Conservation (phyloP, 2,329 filamentous ascomycete species). For the Trichothecium roseum region DNA sequence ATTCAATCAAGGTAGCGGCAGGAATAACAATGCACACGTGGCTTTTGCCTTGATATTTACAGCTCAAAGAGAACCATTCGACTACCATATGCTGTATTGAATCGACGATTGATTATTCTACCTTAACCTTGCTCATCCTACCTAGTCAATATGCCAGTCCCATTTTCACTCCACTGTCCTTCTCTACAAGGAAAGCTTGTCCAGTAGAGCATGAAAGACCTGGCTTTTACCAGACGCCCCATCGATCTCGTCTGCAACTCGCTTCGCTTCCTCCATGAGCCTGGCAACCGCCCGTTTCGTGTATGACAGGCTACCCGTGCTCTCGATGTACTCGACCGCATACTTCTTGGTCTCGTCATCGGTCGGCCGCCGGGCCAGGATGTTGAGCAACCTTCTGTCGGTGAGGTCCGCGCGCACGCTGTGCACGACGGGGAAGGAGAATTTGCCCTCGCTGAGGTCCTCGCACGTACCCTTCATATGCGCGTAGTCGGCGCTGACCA, state of each 20-base stretch:
- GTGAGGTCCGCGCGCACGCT: conserved; percentile 61
- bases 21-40: no score
- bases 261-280: conserved; percentile 30
- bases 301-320: conserved; percentile 74
- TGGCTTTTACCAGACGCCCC: not conserved
- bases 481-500: conserved; percentile 57
- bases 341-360: conserved; percentile 78
- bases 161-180: no score
- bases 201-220: no score
- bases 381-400: conserved; percentile 70
- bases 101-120: no score
- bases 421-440: conserved; percentile 85
- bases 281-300: conserved; percentile 53
- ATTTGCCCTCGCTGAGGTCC: conserved; percentile 87
- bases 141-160: no score
- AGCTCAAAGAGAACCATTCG: no score
- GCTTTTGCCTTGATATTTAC: no score
- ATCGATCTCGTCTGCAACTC: conserved; percentile 1
- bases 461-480: conserved; percentile 82
- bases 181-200: no score
- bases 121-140: no score
- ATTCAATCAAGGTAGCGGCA: no score
- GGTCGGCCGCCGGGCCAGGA: conserved; percentile 69
- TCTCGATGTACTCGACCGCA: conserved; percentile 75
- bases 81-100: no score